Percentiles rank a stretch among this genome's conserved stretches.
Conservation (phyloP, 352 stramenopile species). For the Thraustotheca clavata region DNA sequence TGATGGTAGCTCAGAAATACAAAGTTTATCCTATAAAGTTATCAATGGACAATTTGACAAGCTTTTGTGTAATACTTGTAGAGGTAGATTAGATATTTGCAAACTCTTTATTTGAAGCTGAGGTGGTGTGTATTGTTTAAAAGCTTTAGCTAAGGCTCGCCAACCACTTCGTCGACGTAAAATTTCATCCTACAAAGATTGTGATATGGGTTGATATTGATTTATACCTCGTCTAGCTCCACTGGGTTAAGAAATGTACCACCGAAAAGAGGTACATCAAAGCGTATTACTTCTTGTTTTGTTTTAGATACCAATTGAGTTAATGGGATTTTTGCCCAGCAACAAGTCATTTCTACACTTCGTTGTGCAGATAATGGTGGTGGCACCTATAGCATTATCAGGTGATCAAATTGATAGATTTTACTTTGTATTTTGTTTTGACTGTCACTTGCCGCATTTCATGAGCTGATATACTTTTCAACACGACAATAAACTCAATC, state of each 20-base stretch:
- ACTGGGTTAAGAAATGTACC: slow-evolving; percentile 51
- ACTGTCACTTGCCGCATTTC: slow-evolving; percentile 24
- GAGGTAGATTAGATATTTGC: slow-evolving; percentile 31
- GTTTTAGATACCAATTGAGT: slow-evolving; percentile 40
- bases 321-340: slow-evolving; percentile 70
- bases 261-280: slow-evolving; percentile 51
- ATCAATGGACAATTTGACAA: slow-evolving; percentile 27
- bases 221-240: slow-evolving; percentile 38
- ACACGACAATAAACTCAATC: slow-evolving; percentile 64
- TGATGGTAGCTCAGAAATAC: slow-evolving; percentile 35
- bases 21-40: slow-evolving; percentile 9
- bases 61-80: slow-evolving; percentile 40
- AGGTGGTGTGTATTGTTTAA: slow-evolving; percentile 42
- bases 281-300: slow-evolving; percentile 33
- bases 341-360: slow-evolving; percentile 59
- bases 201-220: background rate
- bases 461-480: slow-evolving; percentile 25
- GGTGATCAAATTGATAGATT: no score
- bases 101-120: slow-evolving; percentile 61
- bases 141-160: slow-evolving; percentile 59
- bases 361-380: background rate
- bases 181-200: slow-evolving; percentile 42
- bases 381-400: slow-evolving; percentile 20
- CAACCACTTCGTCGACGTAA: slow-evolving; percentile 53
- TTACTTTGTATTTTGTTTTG: slow-evolving; percentile 18